phyloP scores from a whole-genome alignment of 2,329 filamentous ascomycete species.

The Aspergillus fructus region DNA sequence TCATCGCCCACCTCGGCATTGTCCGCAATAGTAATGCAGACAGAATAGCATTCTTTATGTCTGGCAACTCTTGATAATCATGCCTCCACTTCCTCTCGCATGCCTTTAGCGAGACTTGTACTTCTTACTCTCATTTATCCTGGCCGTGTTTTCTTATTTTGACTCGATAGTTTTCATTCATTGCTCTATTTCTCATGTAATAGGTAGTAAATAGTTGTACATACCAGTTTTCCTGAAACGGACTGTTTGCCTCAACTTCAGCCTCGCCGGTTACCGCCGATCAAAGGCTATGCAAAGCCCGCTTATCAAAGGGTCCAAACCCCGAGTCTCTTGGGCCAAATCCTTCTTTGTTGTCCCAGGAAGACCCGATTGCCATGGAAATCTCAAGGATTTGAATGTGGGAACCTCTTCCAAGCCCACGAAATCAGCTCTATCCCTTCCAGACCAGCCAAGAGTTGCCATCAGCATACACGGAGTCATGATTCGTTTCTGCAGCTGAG shows the following conservation, averaged over 20 bases:
- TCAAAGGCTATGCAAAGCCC: background rate
- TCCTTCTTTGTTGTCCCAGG: too few relatives aligned
- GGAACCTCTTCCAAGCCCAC: background rate
- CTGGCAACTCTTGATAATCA: background rate
- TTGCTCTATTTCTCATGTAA: background rate
- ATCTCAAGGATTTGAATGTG: background rate
- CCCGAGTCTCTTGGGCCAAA: background rate
- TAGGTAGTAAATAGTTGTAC: background rate
- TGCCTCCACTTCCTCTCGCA: background rate
- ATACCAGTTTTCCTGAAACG: background rate
- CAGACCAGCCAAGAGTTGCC: background rate
- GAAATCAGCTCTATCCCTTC: background rate
- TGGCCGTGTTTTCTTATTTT: background rate
- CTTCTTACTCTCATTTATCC: background rate
- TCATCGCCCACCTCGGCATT: too few relatives aligned
- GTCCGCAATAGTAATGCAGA: too few relatives aligned
- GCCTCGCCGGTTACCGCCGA: background rate
- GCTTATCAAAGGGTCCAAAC: background rate
- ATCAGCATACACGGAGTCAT: background rate
- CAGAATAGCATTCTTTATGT: background rate
- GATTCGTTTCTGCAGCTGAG: background rate
- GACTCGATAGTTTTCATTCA: background rate
- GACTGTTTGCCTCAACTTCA: background rate
- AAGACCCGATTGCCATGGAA: background rate
- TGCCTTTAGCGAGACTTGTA: background rate